A percentile compares a stretch with the other conserved stretches of the same genome.
Evolutionary conservation across 2,329 filamentous ascomycete species (phyloP).

Genomic region (Incumbomyces delicatus): DNA sequence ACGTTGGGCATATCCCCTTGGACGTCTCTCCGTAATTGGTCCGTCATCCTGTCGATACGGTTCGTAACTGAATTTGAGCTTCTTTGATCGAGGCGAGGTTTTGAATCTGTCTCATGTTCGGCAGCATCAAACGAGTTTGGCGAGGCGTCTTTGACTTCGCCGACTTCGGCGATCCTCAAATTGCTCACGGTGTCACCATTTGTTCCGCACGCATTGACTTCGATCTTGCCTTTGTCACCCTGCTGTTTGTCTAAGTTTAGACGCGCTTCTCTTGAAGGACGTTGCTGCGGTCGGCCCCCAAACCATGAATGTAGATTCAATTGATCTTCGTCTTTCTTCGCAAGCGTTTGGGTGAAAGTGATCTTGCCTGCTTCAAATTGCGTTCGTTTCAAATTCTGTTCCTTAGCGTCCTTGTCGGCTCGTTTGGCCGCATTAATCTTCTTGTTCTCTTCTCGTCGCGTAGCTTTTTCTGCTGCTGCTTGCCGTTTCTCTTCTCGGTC

Average conservation of each 20-base stretch:
- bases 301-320: constrained; percentile 7
- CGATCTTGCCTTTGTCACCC: neutral
- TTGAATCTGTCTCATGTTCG: neutral
- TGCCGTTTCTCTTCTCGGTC: constrained; percentile 17
- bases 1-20: neutral
- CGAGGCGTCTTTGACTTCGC: neutral
- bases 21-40: neutral
- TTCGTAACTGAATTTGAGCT: too few species aligned
- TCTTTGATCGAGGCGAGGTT: neutral
- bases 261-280: neutral
- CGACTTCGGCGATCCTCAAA: neutral
- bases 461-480: constrained; percentile 14
- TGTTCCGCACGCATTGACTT: neutral
- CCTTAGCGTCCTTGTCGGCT: constrained; percentile 16
- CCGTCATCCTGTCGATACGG: neutral
- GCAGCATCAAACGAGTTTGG: neutral
- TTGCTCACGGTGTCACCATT: neutral
- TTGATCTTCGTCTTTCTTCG: constrained; percentile 6
- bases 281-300: constrained; percentile 2
- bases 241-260: neutral
- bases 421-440: constrained; percentile 12
- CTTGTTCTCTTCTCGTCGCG: constrained; percentile 16
- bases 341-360: constrained; percentile 6
- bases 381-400: constrained; percentile 13
- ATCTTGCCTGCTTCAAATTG: constrained; percentile 18